A percentile compares a stretch with the other conserved stretches of the same genome.
Conservation (phyloP, 2,329 filamentous ascomycete species). For the Colletotrichum spaethianum region DNA sequence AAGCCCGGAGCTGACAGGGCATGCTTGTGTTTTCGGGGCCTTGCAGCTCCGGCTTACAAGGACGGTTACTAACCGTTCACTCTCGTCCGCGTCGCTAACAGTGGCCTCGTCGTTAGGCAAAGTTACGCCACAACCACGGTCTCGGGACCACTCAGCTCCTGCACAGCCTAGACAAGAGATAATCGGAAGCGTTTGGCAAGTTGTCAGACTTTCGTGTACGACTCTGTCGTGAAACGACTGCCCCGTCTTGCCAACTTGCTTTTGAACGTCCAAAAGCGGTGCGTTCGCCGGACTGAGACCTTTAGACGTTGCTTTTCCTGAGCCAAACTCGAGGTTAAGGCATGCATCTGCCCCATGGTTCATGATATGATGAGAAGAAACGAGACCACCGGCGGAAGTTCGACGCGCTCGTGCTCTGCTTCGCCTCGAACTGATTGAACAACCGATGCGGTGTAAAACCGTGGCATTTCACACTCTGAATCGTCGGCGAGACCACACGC, state of each 20-base stretch:
- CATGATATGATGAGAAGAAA: not conserved
- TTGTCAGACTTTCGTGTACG: conserved; percentile 9
- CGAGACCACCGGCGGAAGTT: not conserved
- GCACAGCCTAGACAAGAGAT: conserved; percentile 20
- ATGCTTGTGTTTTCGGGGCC: conserved; percentile 30
- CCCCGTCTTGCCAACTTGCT: conserved; percentile 7
- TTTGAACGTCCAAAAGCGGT: conserved; percentile 14
- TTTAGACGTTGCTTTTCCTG: conserved; percentile 16
- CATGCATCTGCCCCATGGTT: not conserved
- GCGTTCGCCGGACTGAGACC: conserved; percentile 14
- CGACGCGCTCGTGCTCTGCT: not conserved
- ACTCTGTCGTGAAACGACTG: conserved; percentile 28
- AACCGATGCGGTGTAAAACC: not conserved
- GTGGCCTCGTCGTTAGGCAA: conserved; percentile 32
- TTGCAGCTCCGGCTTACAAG: conserved; percentile 36
- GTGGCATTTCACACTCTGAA: not conserved
- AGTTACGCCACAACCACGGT: conserved; percentile 43
- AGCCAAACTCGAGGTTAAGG: not conserved
- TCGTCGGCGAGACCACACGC: not conserved
- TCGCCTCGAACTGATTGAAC: not conserved
- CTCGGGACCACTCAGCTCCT: conserved; percentile 32
- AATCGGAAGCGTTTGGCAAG: not conserved
- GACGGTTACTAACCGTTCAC: conserved; percentile 1
- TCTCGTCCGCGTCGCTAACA: not conserved
- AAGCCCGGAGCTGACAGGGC: conserved; percentile 19